Evolutionary conservation across 2,329 filamentous ascomycete species (phyloP), one percentile per base, ranked within the genome.

Genomic region (Hirsutella rhossiliensis): DNA sequence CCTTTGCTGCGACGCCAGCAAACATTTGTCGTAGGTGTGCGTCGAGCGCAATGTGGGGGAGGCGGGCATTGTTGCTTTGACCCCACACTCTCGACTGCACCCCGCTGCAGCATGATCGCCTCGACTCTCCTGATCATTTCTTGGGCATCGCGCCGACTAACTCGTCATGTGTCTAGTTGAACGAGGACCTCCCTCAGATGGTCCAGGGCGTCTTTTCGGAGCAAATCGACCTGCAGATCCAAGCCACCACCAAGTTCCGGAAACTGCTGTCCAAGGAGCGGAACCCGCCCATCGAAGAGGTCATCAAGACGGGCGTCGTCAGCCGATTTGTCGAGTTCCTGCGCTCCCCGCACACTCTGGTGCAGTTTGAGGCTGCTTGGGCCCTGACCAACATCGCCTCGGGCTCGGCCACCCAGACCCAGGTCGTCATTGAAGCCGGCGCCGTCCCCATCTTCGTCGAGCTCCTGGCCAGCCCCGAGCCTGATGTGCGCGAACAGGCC

Each of bases 301-400:
- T 98, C 55, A 98, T 98, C 68, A 94, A 97, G 77, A 97, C 92
- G 47, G 92, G 92, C 60, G 92, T 98, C 52, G 92, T 98, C 54
- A 84, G 81, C 72, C 85, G 92, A 62, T 98, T 98, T 61, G 92
- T 98, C 67, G 88, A 96, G 67, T 98, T 98, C 69, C 82, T 98
- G 48, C 86, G 87, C 62, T 98, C 92, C 45, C 92, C 92, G 52
- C 92, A 98, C 68, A 97, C 92, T 30, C 78, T 98, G 41, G 92
- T 98, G 45, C 92, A 98, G 68, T 98, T 98, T 62, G 92, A 98
- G 75, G 92, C 92, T 58, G 92, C 92, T 38, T 98, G 92, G 92
- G 92, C 92, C 51, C 73, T 98, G 61, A 98, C 92, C 73, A 98
- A 98, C 74, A 98, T 98, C 66, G 92, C 92, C 49, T 97, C 90